Percentiles rank a stretch among this genome's conserved stretches.
These are phyloP conservation scores for Erodium maritimum DNA, from an alignment of 345 rosid genomes.

Conservation along the genomic window DNA sequence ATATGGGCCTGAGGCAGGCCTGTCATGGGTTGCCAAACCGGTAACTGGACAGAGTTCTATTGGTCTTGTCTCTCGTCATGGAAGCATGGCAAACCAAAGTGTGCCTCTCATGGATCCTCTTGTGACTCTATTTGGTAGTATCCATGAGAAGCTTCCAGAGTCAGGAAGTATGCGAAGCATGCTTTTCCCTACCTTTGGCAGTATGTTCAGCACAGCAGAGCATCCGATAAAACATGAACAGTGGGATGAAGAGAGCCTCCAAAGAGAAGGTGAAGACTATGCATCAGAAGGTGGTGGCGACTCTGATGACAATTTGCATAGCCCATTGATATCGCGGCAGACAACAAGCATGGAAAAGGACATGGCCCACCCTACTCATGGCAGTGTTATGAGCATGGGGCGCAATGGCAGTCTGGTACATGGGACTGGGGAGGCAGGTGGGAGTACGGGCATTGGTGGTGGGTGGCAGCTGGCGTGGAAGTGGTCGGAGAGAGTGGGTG, in stretches of 20 bases:
- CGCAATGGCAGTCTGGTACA: constrained; percentile 58
- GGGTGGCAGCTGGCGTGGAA: constrained; percentile 98
- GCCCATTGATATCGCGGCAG: constrained; percentile 88
- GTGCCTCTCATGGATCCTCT: constrained; percentile 78
- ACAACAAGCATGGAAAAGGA: constrained; percentile 77
- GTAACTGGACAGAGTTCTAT: constrained; percentile 69
- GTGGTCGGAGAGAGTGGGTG: constrained; percentile 61
- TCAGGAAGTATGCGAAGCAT: constrained; percentile 60
- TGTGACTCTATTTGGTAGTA: constrained; percentile 80
- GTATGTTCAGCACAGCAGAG: constrained; percentile 74
- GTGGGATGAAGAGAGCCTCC: constrained; percentile 86
- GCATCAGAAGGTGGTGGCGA: constrained; percentile 48
- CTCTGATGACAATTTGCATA: constrained; percentile 70
- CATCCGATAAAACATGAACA: constrained; percentile 46
- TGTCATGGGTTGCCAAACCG: constrained; percentile 82
- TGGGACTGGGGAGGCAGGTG: constrained; percentile 46
- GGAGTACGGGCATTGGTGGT: constrained; percentile 80
- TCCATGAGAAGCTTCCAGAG: constrained; percentile 83
- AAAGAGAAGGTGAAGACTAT: constrained; percentile 58
- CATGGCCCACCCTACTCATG: constrained; percentile 43
- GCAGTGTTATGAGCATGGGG: constrained; percentile 59
- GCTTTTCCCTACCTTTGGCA: constrained; percentile 73
- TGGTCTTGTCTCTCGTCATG: constrained; percentile 59
- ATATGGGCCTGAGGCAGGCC: constrained; percentile 67
- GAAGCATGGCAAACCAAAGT: constrained; percentile 64